Base-by-base conservation (phyloP, 176 grass and related monocot species). In the Lolium multiflorum region DNA sequence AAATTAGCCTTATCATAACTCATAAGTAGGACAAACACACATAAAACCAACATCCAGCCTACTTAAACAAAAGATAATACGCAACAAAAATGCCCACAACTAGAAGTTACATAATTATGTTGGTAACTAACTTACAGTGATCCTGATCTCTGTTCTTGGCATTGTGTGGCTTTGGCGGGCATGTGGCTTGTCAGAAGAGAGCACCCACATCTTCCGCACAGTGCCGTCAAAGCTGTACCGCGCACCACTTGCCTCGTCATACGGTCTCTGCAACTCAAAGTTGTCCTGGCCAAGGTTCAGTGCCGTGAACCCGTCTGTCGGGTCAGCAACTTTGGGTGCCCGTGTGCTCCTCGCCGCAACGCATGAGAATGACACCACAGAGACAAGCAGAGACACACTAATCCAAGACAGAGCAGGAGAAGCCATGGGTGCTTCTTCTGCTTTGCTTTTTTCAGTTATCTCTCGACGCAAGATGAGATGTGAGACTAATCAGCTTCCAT, bases 61-160 rank as follows among this genome's bases (percentile, higher is more conserved):
- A 35, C 31, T 35, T 35, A 35, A 35, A 35, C 31, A 35, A 26
- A 63, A 9, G 10, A 63, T 63, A 63, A 26, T 43, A 7, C 11
- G 2, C 9, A 9, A 47, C 8, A 9, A 47, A 47, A 9, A 13
- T 28, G 11, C 61, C 6, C 24, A 28, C 61, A 9, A 58, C 56
- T 7, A 56, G 16, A 52, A 56, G 8, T 22, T 54, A 56, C 54
- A 5, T 7, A 16, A 1, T 56, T 62, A 24, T 64, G 26, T 7
- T 68, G 57, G 9, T 11, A 60, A 4, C n/a, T n/a, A 60, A 60
- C 65, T n/a, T 73, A 93, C 88, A 9, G 21, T 58, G 31, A 88
- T 90, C 26, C 77, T 74, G 21, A 93, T 90, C 85, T 91, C 88
- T 1, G 85, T 91, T 25, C 85, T 83, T 25, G 88, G 85, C 20